These are phyloP conservation scores for Angomonas desouzai DNA, from an alignment of 208 protist species.

Conservation along the genomic window DNA sequence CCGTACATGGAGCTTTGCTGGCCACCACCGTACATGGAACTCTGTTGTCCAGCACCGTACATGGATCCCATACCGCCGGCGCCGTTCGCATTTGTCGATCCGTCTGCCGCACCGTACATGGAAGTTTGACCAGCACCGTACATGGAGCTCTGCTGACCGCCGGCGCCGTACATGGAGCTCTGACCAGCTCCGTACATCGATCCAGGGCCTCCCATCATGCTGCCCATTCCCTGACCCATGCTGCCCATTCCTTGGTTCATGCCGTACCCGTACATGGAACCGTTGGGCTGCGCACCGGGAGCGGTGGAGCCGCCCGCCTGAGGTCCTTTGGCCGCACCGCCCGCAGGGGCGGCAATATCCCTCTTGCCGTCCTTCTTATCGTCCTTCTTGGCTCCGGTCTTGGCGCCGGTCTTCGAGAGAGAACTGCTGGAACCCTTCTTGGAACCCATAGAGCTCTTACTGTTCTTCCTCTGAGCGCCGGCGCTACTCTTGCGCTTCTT, in stretches of 20 bases:
- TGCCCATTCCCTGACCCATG: too few species aligned
- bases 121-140: constrained; percentile 7
- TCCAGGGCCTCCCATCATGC: too few species aligned
- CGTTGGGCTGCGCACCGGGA: neutral
- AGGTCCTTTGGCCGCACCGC: neutral
- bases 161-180: constrained; percentile 23
- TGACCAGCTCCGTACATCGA: too few species aligned
- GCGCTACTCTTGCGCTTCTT: too few species aligned
- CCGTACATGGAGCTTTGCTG: constrained; percentile 36
- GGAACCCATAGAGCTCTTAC: too few species aligned
- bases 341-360: neutral
- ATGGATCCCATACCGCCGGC: constrained; percentile 29
- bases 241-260: constrained; percentile 6
- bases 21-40: constrained; percentile 13
- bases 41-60: constrained; percentile 22
- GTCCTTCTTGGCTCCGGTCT: neutral
- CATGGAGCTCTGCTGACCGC: constrained; percentile 14
- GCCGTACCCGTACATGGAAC: constrained; percentile 1
- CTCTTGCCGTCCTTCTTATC: constrained; percentile 8
- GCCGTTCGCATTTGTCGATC: constrained; percentile 12
- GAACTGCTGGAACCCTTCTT: too few species aligned
- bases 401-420: too few species aligned
- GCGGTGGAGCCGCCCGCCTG: neutral
- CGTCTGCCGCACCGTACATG: constrained; percentile 26
- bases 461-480: too few species aligned